These are phyloP conservation scores for Phialocephala sp. DNA, from an alignment of 2,329 filamentous ascomycete species.

Conservation along the genomic window DNA sequence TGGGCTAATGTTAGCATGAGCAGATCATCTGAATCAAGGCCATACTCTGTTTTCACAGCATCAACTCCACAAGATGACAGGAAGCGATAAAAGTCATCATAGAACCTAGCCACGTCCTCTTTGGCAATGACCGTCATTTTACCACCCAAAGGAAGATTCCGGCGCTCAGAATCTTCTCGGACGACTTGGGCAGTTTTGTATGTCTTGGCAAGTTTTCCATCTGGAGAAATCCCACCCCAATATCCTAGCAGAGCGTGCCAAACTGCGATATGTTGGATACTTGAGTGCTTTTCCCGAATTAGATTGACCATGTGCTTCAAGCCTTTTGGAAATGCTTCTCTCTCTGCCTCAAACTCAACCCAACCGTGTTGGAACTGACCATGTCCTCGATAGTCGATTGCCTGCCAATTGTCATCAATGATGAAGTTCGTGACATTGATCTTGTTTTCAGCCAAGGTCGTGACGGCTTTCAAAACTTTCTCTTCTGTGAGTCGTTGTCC, in stretches of 20 bases:
- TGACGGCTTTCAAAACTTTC: conserved; percentile 77
- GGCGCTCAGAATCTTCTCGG: conserved; percentile 53
- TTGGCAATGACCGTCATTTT: conserved; percentile 76
- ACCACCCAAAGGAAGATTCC: conserved; percentile 59
- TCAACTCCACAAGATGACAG: conserved; percentile 77
- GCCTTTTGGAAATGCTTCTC: conserved; percentile 78
- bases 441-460: conserved; percentile 70
- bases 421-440: conserved; percentile 87
- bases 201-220: conserved; percentile 73
- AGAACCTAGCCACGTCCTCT: conserved; percentile 77
- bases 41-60: conserved; percentile 84
- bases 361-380: conserved; percentile 67
- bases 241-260: conserved; percentile 92
- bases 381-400: conserved; percentile 61
- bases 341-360: conserved; percentile 86
- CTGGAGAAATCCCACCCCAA: conserved; percentile 85
- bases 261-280: conserved; percentile 83
- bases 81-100: conserved; percentile 90
- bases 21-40: conserved; percentile 2
- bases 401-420: conserved; percentile 97
- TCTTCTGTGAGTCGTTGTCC: conserved; percentile 83
- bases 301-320: conserved; percentile 72
- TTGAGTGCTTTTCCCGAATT: conserved; percentile 72
- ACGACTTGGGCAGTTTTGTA: conserved; percentile 76
- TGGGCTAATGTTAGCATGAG: conserved; percentile 20